phyloP scores from a whole-genome alignment of 75 land plant genomes.

The Selaginella moellendorffii region DNA sequence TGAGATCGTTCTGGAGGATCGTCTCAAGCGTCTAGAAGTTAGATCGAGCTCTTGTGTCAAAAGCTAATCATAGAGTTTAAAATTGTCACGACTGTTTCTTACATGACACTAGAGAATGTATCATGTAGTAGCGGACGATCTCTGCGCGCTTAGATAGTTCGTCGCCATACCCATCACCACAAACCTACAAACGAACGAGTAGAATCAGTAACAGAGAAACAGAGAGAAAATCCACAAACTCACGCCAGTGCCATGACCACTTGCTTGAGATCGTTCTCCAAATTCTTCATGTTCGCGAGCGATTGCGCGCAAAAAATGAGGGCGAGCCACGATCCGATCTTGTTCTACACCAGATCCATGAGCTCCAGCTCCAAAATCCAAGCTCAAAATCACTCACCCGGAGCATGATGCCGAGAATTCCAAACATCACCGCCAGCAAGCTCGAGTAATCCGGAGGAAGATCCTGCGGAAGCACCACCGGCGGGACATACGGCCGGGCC shows the following conservation, averaged over 20 bases:
- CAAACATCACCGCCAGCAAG: conserved; percentile 56
- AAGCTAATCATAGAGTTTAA: too few relatives aligned
- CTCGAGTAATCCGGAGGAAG: conserved; percentile 71
- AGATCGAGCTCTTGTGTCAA: too few relatives aligned
- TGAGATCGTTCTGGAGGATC: too few relatives aligned
- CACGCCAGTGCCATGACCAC: conserved; percentile 88
- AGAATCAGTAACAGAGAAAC: neutral
- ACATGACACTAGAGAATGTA: too few relatives aligned
- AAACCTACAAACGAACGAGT: neutral
- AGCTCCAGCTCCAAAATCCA: neutral
- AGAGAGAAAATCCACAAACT: conserved; percentile 11
- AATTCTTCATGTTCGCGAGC: conserved; percentile 70
- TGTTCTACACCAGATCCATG: conserved; percentile 37
- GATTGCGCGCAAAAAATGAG: conserved; percentile 74
- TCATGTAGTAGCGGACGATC: too few relatives aligned
- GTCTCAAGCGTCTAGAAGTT: too few relatives aligned
- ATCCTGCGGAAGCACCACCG: conserved; percentile 37
- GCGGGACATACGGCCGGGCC: conserved; percentile 42
- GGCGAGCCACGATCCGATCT: conserved; percentile 77
- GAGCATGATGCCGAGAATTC: conserved; percentile 62
- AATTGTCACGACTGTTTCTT: too few relatives aligned
- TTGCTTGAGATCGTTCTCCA: conserved; percentile 77
- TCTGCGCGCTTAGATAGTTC: too few relatives aligned
- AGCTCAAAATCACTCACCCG: conserved; percentile 25
- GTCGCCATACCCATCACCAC: neutral